phyloP scores from a whole-genome alignment of 1,284 basidiomycete genomes.

The Leccinum subrobustum region DNA sequence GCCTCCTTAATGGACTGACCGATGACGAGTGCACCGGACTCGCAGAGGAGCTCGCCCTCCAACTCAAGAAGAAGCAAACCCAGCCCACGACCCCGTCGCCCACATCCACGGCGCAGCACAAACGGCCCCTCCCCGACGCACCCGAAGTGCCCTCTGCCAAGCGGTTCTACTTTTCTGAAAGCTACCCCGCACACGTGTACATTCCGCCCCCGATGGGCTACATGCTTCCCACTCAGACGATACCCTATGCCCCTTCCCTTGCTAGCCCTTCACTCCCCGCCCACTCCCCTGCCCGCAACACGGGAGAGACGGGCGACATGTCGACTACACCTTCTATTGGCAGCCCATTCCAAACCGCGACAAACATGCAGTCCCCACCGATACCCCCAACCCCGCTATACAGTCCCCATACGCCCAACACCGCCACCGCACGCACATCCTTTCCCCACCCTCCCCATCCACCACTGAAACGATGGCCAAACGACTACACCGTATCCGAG shows the following conservation, averaged over 20 bases:
- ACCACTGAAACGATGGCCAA: slow-evolving; percentile 64
- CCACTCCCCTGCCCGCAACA: slow-evolving; percentile 15
- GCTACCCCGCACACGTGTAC: slow-evolving; percentile 32
- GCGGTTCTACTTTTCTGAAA: slow-evolving; percentile 29
- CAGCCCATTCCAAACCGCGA: slow-evolving; percentile 18
- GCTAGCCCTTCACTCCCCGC: slow-evolving; percentile 18
- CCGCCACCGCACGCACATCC: slow-evolving; percentile 23
- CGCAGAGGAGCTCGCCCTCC: slow-evolving; percentile 50
- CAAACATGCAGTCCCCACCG: slow-evolving; percentile 21
- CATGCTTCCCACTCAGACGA: slow-evolving; percentile 29
- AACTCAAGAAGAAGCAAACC: slow-evolving; percentile 31
- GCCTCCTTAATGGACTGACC: slow-evolving; percentile 51
- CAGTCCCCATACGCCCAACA: slow-evolving; percentile 18
- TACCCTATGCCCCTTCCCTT: slow-evolving; percentile 28
- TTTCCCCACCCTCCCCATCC: slow-evolving; percentile 52
- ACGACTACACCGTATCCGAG: slow-evolving; percentile 66
- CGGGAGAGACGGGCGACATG: slow-evolving; percentile 19
- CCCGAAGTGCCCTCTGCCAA: slow-evolving; percentile 29
- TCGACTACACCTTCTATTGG: slow-evolving; percentile 14
- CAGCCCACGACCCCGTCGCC: slow-evolving; percentile 2
- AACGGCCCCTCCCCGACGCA: slow-evolving; percentile 25
- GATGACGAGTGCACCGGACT: slow-evolving; percentile 59
- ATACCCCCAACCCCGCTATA: slow-evolving; percentile 24
- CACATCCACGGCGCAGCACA: slow-evolving; percentile 14
- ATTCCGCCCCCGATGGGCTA: slow-evolving; percentile 32